Percentiles rank a stretch among this genome's conserved stretches.
Evolutionary conservation across 352 stramenopile genomes (phyloP).

Genomic region (Phytophthora podocarpi): DNA sequence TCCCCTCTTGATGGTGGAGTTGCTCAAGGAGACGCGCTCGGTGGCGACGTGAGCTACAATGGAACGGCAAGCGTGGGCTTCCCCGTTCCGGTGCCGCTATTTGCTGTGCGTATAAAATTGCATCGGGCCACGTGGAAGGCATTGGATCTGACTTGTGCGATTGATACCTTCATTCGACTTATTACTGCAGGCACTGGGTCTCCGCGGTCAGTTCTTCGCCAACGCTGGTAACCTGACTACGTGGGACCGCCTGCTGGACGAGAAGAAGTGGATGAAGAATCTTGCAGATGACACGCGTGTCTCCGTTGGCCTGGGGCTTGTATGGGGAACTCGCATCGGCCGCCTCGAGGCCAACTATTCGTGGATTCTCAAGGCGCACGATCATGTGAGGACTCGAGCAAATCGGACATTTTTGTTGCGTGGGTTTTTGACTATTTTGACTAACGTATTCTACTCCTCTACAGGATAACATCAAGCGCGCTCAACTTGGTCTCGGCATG

Average conservation of each 20-base stretch:
- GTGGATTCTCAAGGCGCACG: constrained; percentile 87
- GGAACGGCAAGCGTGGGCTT: constrained; percentile 87
- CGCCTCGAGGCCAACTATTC: constrained; percentile 93
- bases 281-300: constrained; percentile 87
- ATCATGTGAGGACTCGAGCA: constrained; percentile 55
- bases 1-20: constrained; percentile 88
- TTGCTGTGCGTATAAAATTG: constrained; percentile 66
- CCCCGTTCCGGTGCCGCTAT: constrained; percentile 79
- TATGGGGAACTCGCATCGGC: constrained; percentile 86
- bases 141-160: constrained; percentile 14
- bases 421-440: neutral
- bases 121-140: neutral
- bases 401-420: neutral
- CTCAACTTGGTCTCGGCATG: constrained; percentile 84
- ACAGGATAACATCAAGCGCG: constrained; percentile 88
- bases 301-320: constrained; percentile 85
- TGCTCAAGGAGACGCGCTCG: constrained; percentile 82
- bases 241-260: constrained; percentile 82
- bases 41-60: constrained; percentile 90
- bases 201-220: constrained; percentile 89
- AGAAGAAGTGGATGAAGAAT: constrained; percentile 92
- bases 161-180: neutral
- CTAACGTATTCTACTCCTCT: constrained; percentile 5
- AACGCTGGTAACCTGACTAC: constrained; percentile 91
- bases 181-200: constrained; percentile 65